Conservation (phyloP, 192 early-diverging fungal genomes). For the Glomus cerebriforme region DNA sequence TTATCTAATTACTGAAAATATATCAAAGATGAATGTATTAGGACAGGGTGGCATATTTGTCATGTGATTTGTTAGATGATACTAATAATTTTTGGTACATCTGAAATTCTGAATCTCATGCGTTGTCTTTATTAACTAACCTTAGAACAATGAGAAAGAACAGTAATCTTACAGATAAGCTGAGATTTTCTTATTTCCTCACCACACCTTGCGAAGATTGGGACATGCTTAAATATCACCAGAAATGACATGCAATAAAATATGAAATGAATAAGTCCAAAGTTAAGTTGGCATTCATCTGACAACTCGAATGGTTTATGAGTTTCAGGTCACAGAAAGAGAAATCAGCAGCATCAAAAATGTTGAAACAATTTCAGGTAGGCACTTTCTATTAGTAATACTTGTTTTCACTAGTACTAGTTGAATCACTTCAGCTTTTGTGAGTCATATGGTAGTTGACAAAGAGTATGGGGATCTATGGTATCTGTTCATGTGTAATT, state of each 20-base stretch:
- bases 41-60: too few relatives aligned
- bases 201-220: conserved; percentile 25
- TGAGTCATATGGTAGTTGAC: conserved; percentile 12
- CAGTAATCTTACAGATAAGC: conserved; percentile 5
- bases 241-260: conserved; percentile 20
- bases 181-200: conserved; percentile 25
- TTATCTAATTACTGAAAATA: too few relatives aligned
- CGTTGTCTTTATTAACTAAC: too few relatives aligned
- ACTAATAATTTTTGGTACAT: too few relatives aligned
- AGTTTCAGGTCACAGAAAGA: conserved; percentile 18
- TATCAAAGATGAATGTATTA: too few relatives aligned
- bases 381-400: conserved; percentile 5
- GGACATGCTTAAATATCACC: conserved; percentile 28
- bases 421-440: conserved; percentile 1
- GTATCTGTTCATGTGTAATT: conserved; percentile 11
- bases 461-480: conserved; percentile 15
- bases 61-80: too few relatives aligned
- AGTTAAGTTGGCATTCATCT: conserved; percentile 21
- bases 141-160: not conserved
- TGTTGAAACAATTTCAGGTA: conserved; percentile 29
- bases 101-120: too few relatives aligned
- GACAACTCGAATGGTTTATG: conserved; percentile 30
- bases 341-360: conserved; percentile 14
- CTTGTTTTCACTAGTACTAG: not conserved
- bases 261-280: conserved; percentile 25